These are phyloP conservation scores for Cercospora canescens DNA, from an alignment of 2,329 filamentous ascomycete species.

Conservation along the genomic window DNA sequence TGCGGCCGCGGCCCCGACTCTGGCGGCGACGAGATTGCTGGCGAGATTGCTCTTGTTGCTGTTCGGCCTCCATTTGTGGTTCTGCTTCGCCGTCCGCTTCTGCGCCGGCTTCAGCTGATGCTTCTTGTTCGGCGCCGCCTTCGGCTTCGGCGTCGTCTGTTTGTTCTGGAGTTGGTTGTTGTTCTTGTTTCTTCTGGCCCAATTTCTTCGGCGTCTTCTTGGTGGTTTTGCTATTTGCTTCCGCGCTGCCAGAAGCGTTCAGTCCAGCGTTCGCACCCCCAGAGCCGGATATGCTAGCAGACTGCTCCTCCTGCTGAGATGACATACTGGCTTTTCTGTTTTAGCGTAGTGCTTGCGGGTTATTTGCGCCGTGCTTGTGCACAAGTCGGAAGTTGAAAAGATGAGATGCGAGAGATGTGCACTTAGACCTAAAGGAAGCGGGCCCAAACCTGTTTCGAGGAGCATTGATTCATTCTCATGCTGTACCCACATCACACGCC, in stretches of 20 bases:
- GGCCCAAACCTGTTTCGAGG: conserved; percentile 29
- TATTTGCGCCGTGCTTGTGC: conserved; percentile 2
- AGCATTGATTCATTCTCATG: conserved; percentile 16
- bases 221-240: conserved; percentile 39
- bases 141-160: conserved; percentile 48
- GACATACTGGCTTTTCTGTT: conserved; percentile 22
- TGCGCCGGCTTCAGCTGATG: conserved; percentile 39
- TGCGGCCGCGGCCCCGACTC: conserved; percentile 51
- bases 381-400: neutral
- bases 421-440: conserved; percentile 15
- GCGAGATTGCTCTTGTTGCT: conserved; percentile 39
- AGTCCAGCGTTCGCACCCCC: conserved; percentile 30
- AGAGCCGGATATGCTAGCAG: conserved; percentile 27
- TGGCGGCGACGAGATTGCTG: conserved; percentile 50
- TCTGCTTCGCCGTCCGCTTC: conserved; percentile 40
- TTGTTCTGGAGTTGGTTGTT: conserved; percentile 48
- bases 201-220: conserved; percentile 54
- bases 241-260: conserved; percentile 32
- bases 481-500: conserved; percentile 19
- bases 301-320: conserved; percentile 26
- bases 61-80: conserved; percentile 48
- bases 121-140: conserved; percentile 35
- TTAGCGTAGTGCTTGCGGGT: neutral
- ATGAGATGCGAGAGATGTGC: conserved; percentile 13
- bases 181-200: conserved; percentile 46